Base-by-base conservation (phyloP, 2,329 filamentous ascomycete genomes). In the Ceratocystiopsis sp. region DNA sequence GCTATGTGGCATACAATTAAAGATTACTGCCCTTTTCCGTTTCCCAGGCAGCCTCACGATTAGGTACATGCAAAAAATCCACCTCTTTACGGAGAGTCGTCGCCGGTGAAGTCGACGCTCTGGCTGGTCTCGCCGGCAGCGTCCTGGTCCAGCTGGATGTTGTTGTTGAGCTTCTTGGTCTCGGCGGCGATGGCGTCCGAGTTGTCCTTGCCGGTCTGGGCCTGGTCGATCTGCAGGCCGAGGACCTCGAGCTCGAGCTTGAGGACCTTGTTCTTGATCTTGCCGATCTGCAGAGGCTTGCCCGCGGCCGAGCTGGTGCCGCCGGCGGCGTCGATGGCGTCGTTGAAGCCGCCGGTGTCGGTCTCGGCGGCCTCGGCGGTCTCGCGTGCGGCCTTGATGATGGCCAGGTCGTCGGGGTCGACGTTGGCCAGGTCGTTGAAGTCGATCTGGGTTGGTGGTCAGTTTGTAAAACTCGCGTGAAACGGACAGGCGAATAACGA, bases 231-330 rank as follows among this genome's bases (percentile, higher is more conserved):
- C 56, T 69, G 57, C 36, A 74, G 60, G 38, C 60, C 59, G 45
- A 72, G 52, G 3, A 69, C 63, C 52, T 71, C 64, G 15, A 72
- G 64, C 57, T 66, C 61, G 40, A 75, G 58, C 61, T 75, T 75
- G 42, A 74, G 57, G 19, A 75, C 68, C 61, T 74, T 74, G 61
- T 74, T 75, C 64, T 74, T 73, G 52, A 65, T 74, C 60, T 74
- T 74, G 51, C 71, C 70, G 41, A 61, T 61, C 57, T 69, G 59
- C 15, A 74, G 60, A 12, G 67, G 66, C 35, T 59, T 45, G 36
- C 54, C 64, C 0, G 60, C 63, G 2, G 60, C 57, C 13, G 59
- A 54, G 17, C 57, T 59, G 25, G 25, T 29, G 25, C 56, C 59
- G 19, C 55, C 61, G 10, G 69, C 68, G 3, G 62, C 64, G 13